A percentile compares a stretch with the other conserved stretches of the same genome.
Evolutionary conservation across 805 yeast species (phyloP).

Genomic region (Saccharomycopsis javanensis): DNA sequence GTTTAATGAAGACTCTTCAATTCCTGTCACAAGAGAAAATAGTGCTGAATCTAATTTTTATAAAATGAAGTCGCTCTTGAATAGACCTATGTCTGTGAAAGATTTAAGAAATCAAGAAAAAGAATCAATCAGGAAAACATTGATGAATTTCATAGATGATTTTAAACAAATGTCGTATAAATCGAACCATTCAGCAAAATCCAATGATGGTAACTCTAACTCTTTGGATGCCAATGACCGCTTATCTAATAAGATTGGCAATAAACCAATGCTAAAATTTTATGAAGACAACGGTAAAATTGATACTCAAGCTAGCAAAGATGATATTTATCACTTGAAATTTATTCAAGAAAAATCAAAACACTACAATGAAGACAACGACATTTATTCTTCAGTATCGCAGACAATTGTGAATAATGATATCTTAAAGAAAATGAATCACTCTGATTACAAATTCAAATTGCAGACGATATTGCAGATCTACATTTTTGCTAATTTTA

Average conservation of each 20-base stretch:
- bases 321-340: conserved; percentile 7
- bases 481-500: conserved; percentile 10
- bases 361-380: neutral
- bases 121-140: neutral
- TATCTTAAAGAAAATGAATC: conserved; percentile 1
- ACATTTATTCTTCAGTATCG: neutral
- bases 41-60: neutral
- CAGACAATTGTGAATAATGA: neutral
- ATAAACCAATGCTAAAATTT: conserved; percentile 1
- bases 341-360: conserved; percentile 6
- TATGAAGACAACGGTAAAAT: neutral
- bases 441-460: conserved; percentile 7
- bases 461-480: conserved; percentile 13
- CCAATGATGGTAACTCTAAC: neutral
- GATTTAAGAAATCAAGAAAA: conserved; percentile 2
- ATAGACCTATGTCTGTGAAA: neutral
- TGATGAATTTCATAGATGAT: neutral
- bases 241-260: neutral
- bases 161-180: neutral
- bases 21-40: neutral
- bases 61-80: neutral
- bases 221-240: neutral
- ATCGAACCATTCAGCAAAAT: neutral
- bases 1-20: neutral
- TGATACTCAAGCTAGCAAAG: neutral